A percentile compares a stretch with the other conserved stretches of the same genome.
Evolutionary conservation across 257 asterid species (phyloP).

Genomic region (Gentiana straminea): DNA sequence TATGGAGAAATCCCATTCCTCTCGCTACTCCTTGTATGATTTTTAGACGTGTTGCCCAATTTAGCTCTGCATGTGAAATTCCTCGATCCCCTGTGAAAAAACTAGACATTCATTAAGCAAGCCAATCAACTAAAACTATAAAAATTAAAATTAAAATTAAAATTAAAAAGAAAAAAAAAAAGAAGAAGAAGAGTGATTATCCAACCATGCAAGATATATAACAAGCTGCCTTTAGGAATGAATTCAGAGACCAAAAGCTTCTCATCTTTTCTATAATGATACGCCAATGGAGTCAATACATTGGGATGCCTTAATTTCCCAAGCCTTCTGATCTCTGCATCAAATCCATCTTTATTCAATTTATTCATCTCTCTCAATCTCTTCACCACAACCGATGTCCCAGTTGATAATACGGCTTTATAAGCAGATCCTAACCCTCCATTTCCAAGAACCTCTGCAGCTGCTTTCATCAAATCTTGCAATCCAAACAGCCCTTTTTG

Average conservation of each 20-base stretch:
- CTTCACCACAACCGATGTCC: slow-evolving; percentile 74
- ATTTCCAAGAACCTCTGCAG: slow-evolving; percentile 89
- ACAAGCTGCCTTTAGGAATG: slow-evolving; percentile 64
- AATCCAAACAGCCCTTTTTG: slow-evolving; percentile 59
- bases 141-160: no score
- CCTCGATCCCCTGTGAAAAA: slow-evolving; percentile 62
- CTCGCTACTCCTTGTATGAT: slow-evolving; percentile 70
- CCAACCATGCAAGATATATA: slow-evolving; percentile 67
- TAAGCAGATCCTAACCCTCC: slow-evolving; percentile 84
- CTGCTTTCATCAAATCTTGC: slow-evolving; percentile 91
- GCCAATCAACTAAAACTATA: no score
- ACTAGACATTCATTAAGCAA: no score
- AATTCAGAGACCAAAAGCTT: slow-evolving; percentile 65
- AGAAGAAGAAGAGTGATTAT: no score
- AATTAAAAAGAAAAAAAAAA: background rate
- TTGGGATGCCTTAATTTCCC: slow-evolving; percentile 51
- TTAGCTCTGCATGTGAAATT: slow-evolving; percentile 42
- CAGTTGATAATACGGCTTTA: slow-evolving; percentile 60
- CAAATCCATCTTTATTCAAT: slow-evolving; percentile 55
- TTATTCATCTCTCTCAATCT: slow-evolving; percentile 67
- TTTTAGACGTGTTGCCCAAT: slow-evolving; percentile 55
- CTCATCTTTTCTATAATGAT: slow-evolving; percentile 75
- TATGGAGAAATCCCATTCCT: slow-evolving; percentile 80
- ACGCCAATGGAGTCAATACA: slow-evolving; percentile 68
- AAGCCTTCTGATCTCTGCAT: slow-evolving; percentile 48